These are phyloP conservation scores for Chlamydomonas sp. DNA, from an alignment of 139 green algal genomes.

Conservation along the genomic window DNA sequence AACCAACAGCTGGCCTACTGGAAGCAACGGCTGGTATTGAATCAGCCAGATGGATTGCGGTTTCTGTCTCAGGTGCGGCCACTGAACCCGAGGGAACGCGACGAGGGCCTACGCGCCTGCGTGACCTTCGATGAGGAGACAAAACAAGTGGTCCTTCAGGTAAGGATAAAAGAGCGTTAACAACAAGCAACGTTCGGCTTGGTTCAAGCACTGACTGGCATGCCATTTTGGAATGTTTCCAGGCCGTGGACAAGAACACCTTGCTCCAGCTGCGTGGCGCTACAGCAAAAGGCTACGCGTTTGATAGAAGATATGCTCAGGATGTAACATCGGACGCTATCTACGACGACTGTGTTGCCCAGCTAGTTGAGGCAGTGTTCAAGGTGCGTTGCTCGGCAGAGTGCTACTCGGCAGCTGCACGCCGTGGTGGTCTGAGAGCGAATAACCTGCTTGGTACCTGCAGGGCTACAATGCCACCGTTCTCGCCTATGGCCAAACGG, in stretches of 20 bases:
- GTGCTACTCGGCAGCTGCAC: not conserved
- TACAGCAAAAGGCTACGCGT: slow-evolving; percentile 69
- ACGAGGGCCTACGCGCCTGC: slow-evolving; percentile 64
- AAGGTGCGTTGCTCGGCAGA: slow-evolving; percentile 48
- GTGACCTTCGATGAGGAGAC: slow-evolving; percentile 73
- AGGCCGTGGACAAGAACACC: slow-evolving; percentile 75
- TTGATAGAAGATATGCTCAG: slow-evolving; percentile 65
- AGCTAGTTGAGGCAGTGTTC: slow-evolving; percentile 71
- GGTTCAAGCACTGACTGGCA: not conserved
- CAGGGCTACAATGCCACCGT: slow-evolving; percentile 83
- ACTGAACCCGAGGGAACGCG: slow-evolving; percentile 60
- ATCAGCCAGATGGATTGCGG: not conserved
- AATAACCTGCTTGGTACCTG: not conserved
- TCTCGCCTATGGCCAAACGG: slow-evolving; percentile 82
- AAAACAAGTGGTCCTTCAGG: slow-evolving; percentile 71
- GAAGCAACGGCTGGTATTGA: not conserved
- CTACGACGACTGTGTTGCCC: slow-evolving; percentile 62
- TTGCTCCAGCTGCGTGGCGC: slow-evolving; percentile 65
- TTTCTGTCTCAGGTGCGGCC: slow-evolving; percentile 63
- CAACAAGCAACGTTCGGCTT: not conserved
- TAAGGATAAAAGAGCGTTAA: slow-evolving; percentile 11
- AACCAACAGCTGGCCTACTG: not conserved
- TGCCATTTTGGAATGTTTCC: slow-evolving; percentile 3
- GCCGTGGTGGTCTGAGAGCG: not conserved
- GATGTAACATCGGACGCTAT: slow-evolving; percentile 64